Conservation (phyloP, 2,329 filamentous ascomycete genomes). For the Fusarium armeniacum region DNA sequence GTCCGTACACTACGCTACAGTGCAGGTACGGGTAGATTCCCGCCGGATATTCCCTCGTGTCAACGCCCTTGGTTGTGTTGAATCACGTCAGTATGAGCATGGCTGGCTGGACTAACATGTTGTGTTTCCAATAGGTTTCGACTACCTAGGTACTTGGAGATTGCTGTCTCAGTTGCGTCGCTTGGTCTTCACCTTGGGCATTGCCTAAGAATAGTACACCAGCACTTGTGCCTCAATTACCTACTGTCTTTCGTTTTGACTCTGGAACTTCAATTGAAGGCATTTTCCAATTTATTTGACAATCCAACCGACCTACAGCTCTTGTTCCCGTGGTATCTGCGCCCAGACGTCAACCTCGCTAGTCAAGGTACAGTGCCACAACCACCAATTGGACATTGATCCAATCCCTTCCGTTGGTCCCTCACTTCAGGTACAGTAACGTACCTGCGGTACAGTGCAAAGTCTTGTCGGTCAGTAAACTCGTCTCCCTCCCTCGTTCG, state of each 20-base stretch:
- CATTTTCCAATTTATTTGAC: constrained; percentile 19
- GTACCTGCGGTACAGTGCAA: constrained; percentile 35
- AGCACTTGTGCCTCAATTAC: neutral
- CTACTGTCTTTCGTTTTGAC: neutral
- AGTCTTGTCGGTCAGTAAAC: constrained; percentile 39
- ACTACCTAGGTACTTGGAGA: constrained; percentile 12
- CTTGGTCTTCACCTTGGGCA: neutral
- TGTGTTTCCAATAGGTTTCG: constrained; percentile 39
- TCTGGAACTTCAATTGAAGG: constrained; percentile 13
- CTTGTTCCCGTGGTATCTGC: constrained; percentile 35
- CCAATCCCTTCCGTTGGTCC: constrained; percentile 32
- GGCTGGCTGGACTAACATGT: constrained; percentile 30
- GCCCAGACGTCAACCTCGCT: constrained; percentile 28
- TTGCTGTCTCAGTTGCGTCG: constrained; percentile 24
- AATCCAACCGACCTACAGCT: constrained; percentile 13
- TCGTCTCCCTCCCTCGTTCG: constrained; percentile 39
- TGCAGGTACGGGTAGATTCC: constrained; percentile 22
- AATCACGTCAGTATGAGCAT: constrained; percentile 2
- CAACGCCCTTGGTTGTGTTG: constrained; percentile 28
- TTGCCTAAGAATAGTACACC: constrained; percentile 23
- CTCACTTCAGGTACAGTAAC: constrained; percentile 26
- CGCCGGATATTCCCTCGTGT: constrained; percentile 16
- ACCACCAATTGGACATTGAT: constrained; percentile 37
- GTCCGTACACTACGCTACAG: neutral
- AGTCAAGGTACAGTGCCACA: constrained; percentile 21